Base-by-base conservation (phyloP, 2,329 filamentous ascomycete genomes). In the Stemphylium vesicarium region DNA sequence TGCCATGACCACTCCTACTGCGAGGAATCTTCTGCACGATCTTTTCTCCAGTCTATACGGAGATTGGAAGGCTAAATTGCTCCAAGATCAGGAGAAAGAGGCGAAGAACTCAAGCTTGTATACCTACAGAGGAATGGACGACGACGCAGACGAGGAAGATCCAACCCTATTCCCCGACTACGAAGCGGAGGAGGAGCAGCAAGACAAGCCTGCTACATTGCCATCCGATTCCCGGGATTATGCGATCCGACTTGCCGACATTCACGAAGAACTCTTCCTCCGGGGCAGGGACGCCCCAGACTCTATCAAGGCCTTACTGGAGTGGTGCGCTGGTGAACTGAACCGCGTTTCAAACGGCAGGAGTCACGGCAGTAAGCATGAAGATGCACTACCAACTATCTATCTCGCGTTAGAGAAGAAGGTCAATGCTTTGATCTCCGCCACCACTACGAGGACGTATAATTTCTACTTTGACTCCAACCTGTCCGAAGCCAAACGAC, bases 391-490 rank as follows among this genome's bases (percentile, higher is more conserved):
- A 22, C 83, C 91, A 2, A 84, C 85, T 2, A 81, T 89, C 0
- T 76, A 93, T 20, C 76, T 94, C 15, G 77, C 85, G 0, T 74
- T 96, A 1, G 81, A 88, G 53, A 84, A 89, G 57, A 84, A 86
- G 63, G 75, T 86, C 26, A 73, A 81, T 44, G 62, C 69, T 13
- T 60, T 76, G 15, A 59, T 62, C 44, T 57, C 68, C 50, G 65
- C 75, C 5, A 76, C 77, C 4, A 68, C 64, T 9, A 65, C 60
- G 9, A 58, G 60, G 36, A 49, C 43, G 6, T 96, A 94, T 79
- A 96, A 96, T 76, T 97, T 99, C 74, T 99, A 99, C 75, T 88
- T 85, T 0, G 88, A 96, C 66, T 75, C 88, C 2, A 96, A 98
- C 66, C 78, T 94, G 11, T 74, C 79, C 1, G 91, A 98, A 77